phyloP scores from a whole-genome alignment of 2,329 filamentous ascomycete species.

The Bipolaris zeicola region DNA sequence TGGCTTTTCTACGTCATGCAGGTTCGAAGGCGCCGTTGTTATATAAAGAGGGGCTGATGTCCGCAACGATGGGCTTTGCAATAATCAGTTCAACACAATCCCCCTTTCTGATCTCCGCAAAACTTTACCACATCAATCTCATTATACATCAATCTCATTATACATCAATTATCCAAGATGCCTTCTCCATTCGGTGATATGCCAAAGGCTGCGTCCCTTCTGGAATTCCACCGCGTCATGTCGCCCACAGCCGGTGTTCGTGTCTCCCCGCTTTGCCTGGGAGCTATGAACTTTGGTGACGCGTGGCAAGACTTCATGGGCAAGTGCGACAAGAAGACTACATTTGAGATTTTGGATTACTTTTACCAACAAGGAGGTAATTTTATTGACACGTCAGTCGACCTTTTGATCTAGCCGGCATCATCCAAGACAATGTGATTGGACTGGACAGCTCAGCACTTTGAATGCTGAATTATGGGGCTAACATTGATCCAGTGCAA shows the following conservation, averaged over 20 bases:
- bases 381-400: constrained; percentile 57
- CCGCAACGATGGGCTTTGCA: background rate
- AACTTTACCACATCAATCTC: background rate
- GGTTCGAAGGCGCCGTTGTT: background rate
- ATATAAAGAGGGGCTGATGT: constrained; percentile 7
- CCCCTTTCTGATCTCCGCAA: background rate
- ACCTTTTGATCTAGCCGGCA: background rate
- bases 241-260: constrained; percentile 58
- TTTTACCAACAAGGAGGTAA: constrained; percentile 58
- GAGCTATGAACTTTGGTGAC: constrained; percentile 61
- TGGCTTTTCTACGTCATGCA: constrained; percentile 11
- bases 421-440: background rate
- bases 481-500: constrained; percentile 44
- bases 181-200: constrained; percentile 33
- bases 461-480: background rate
- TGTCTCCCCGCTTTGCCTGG: constrained; percentile 60
- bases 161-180: constrained; percentile 14
- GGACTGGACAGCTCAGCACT: background rate
- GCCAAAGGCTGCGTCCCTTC: constrained; percentile 44
- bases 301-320: constrained; percentile 53
- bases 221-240: constrained; percentile 60
- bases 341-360: constrained; percentile 55
- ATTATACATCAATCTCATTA: background rate
- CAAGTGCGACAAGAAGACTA: constrained; percentile 52
- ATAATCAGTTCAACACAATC: background rate